Evolutionary conservation across 2,329 filamentous ascomycete species (phyloP), one percentile per base, ranked within the genome.

Genomic region (Camillea tinctor): DNA sequence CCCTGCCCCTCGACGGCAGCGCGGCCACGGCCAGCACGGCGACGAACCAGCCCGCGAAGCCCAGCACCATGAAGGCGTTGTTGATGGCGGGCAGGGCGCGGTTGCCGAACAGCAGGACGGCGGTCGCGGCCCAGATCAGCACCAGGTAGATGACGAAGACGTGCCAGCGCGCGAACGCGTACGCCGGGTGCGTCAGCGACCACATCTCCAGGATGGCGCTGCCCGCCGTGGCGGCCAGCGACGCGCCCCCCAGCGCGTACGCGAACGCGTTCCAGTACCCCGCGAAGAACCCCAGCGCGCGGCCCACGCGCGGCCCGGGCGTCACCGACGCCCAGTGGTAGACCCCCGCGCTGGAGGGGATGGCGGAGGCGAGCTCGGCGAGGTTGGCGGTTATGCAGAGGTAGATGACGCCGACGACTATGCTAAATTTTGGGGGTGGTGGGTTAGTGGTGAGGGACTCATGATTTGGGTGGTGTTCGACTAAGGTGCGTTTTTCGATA

Each of bases 301-400:
- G 80, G 24, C 85, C 84, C 73, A 80, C 81, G 61, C 73, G 75
- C 2, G 67, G 73, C 1, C 85, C 85, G 0, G 83, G 81, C 1
- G 84, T 86, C 8, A 87, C 77, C 15, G 83, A 80, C 2, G 84
- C 84, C 82, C 83, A 87, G 66, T 87, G 84, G 60, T 88, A 88
- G 4, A 87, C 82, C 22, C 84, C 84, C 57, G 80, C 82, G 6
- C 83, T 80, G 1, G 84, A 86, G n/a, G 85, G 85, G 62, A 87
- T 85, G 19, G 84, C 81, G 56, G 82, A 85, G 13, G 84, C 83
- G 24, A 88, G 75, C 71, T 88, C 85, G 51, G 85, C 84, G 59
- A 88, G 80, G 13, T 80, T 84, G 4, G 84, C 82, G 0, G 82
- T 83, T 22, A 88, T 78, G 55, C 83, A 73, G 77, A 82, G 84